phyloP scores from a whole-genome alignment of 352 stramenopile genomes.

The Thalassiosira livingstoniorum region DNA sequence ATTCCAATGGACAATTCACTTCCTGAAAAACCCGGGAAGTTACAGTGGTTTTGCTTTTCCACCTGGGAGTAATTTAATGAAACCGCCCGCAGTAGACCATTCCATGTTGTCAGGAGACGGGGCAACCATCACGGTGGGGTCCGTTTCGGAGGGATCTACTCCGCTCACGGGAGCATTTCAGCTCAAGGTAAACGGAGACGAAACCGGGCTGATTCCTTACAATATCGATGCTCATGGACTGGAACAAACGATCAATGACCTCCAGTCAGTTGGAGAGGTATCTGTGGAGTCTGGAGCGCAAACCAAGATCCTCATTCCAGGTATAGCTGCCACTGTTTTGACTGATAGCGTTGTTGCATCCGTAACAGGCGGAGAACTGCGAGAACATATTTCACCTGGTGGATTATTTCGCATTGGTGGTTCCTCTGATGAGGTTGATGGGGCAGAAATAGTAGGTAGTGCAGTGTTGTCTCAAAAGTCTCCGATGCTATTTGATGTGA shows the following conservation, averaged over 20 bases:
- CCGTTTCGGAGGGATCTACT: constrained; percentile 64
- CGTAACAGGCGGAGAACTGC: constrained; percentile 75
- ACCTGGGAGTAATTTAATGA: constrained; percentile 84
- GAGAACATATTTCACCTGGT: constrained; percentile 77
- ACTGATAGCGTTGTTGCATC: constrained; percentile 67
- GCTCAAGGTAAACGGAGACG: constrained; percentile 69
- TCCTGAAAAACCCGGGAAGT: constrained; percentile 85
- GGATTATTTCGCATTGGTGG: constrained; percentile 83
- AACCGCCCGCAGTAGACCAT: constrained; percentile 69
- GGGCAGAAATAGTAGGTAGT: constrained; percentile 61
- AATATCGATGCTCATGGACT: constrained; percentile 73
- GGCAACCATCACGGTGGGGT: constrained; percentile 48
- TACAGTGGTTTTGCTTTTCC: constrained; percentile 86
- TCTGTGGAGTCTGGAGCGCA: constrained; percentile 67
- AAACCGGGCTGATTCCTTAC: constrained; percentile 77
- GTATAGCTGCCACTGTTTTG: constrained; percentile 73
- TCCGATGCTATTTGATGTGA: constrained; percentile 53
- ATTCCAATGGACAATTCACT: constrained; percentile 86
- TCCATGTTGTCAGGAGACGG: constrained; percentile 55
- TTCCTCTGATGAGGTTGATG: constrained; percentile 60
- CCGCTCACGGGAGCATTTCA: constrained; percentile 81
- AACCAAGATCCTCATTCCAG: constrained; percentile 69
- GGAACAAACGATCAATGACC: constrained; percentile 80
- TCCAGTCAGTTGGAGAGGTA: constrained; percentile 82
- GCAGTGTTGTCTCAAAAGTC: constrained; percentile 44